Evolutionary conservation across 75 land plant genomes (phyloP).

Genomic region (Pseudotsuga menziesii): DNA sequence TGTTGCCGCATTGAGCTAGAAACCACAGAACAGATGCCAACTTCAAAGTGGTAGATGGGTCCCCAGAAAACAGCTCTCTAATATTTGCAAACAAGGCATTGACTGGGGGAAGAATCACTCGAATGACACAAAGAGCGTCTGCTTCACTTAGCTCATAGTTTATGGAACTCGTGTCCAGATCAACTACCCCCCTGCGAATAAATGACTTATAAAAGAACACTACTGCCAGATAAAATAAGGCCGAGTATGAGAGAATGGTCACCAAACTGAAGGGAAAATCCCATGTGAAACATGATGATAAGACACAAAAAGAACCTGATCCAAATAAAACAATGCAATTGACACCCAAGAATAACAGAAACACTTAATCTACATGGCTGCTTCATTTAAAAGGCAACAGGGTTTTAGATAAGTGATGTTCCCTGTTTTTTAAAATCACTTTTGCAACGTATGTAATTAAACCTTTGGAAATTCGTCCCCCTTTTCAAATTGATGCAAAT

Average conservation of each 20-base stretch:
- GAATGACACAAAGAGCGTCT: constrained; percentile 40
- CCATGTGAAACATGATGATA: constrained; percentile 64
- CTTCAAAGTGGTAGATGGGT: constrained; percentile 84
- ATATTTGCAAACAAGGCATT: constrained; percentile 52
- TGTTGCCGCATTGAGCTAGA: constrained; percentile 60
- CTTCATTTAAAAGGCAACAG: too few relatives aligned
- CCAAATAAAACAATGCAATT: constrained; percentile 76
- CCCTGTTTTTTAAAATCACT: too few relatives aligned
- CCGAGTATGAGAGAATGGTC: constrained; percentile 53
- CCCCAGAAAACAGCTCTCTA: constrained; percentile 77
- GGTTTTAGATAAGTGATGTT: too few relatives aligned
- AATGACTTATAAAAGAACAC: constrained; percentile 64
- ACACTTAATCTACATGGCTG: too few relatives aligned
- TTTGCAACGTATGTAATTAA: too few relatives aligned
- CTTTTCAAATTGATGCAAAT: too few relatives aligned
- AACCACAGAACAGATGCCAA: constrained; percentile 64
- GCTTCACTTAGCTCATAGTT: constrained; percentile 45
- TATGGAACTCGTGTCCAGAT: constrained; percentile 1
- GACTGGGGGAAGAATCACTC: constrained; percentile 52
- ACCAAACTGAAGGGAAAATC: constrained; percentile 65
- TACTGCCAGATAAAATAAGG: constrained; percentile 50
- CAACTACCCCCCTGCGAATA: constrained; percentile 31
- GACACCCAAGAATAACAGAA: constrained; percentile 14
- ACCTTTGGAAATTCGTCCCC: too few relatives aligned
- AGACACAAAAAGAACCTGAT: constrained; percentile 60